Conservation (phyloP, 2,329 filamentous ascomycete species). For the Fonsecaea nubica region DNA sequence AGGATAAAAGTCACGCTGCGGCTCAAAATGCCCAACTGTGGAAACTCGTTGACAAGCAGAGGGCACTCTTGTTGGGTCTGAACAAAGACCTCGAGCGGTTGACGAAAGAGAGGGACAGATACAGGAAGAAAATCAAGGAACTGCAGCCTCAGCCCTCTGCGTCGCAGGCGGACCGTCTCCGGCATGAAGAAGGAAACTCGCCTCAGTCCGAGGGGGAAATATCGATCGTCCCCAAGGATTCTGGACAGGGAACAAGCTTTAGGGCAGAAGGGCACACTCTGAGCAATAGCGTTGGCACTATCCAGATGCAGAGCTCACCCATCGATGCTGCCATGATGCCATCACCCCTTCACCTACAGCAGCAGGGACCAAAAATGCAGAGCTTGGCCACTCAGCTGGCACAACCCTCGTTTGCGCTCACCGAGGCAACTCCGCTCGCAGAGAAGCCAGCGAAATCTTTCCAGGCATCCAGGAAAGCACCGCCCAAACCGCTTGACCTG, state of each 20-base stretch:
- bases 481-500: conserved; percentile 83
- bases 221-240: conserved; percentile 27
- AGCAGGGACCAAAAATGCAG: conserved; percentile 26
- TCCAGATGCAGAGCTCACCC: conserved; percentile 27
- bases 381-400: conserved; percentile 31
- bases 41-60: conserved; percentile 94
- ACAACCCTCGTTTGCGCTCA: conserved; percentile 35
- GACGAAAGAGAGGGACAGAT: conserved; percentile 92
- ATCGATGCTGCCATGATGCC: conserved; percentile 36
- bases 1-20: conserved; percentile 86
- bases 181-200: conserved; percentile 37
- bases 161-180: conserved; percentile 44
- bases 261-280: conserved; percentile 20
- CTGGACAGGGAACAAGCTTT: conserved; percentile 4
- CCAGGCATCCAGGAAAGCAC: conserved; percentile 75
- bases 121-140: conserved; percentile 89
- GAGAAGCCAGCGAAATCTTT: conserved; percentile 58
- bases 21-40: conserved; percentile 93
- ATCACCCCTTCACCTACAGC: conserved; percentile 33
- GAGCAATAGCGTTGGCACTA: conserved; percentile 7
- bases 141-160: conserved; percentile 55
- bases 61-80: conserved; percentile 88
- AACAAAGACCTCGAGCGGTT: conserved; percentile 93
- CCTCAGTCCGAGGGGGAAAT: conserved; percentile 38
- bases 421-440: conserved; percentile 52